Base-by-base conservation (phyloP, 2,329 filamentous ascomycete species). In the Sphaerulina musiva region DNA sequence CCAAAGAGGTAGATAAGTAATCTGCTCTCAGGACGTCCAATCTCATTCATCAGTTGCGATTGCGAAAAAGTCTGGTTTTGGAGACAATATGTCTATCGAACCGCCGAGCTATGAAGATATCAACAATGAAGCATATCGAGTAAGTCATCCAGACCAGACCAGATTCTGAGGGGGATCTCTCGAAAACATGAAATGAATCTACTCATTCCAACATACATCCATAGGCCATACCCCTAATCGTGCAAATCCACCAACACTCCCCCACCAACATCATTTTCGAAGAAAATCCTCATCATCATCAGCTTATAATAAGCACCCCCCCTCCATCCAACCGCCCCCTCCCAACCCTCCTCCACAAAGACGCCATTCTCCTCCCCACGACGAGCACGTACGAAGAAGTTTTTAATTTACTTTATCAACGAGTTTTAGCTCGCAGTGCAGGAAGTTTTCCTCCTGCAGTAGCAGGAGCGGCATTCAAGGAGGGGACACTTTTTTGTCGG, bases 191-290 rank as follows among this genome's bases (percentile, higher is more conserved):
- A 17, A 17, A 17, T 17, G 14, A 17, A 17, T 17, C 14, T 1
- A 20, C 14, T 26, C n/a, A 38, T 12, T 12, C 4, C 14, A 8
- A 48, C 34, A 17, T 17, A 48, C 34, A 17, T 17, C 14, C 14
- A 17, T 12, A 53, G 50, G 26, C 38, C n/a, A 53, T 53, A 14
- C 46, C 54, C 12, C 46, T 56, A 23, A 50, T 56, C 41, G 31
- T 56, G 32, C 50, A 43, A 10, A 40, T 56, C 4, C 54, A 56
- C 3, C 54, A 56, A 38, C 31, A 50, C 31, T 20, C 40, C 12
- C 54, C 54, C 1, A 46, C 29, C 29, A 40, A 20, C 34, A 23
- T 49, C 14, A 17, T 17, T 17, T 34, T 56, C 39, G 46, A 56
- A 20, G n/a, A 39, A 3, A 41, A 51, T 36, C 34, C 1, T 17